Conservation (phyloP, 768 basidiomycete species). For the Auriscalpium vulgare region DNA sequence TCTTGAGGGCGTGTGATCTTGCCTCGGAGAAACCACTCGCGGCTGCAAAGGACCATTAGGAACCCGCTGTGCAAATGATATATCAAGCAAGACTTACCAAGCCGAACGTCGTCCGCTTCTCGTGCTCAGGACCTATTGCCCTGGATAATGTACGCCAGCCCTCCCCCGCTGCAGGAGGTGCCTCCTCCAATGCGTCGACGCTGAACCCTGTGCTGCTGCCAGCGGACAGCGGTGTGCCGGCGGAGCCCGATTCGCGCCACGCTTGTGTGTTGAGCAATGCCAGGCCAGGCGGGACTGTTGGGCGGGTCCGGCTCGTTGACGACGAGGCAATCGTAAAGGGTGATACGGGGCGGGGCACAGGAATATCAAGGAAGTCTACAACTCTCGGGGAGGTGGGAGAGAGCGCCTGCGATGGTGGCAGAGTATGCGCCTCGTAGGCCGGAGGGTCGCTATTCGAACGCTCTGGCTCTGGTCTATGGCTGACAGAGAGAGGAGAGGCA, state of each 20-base stretch:
- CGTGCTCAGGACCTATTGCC: constrained; percentile 21
- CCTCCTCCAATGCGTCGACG: constrained; percentile 62
- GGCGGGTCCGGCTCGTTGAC: neutral
- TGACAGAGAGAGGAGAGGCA: constrained; percentile 10
- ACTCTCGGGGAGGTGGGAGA: constrained; percentile 15
- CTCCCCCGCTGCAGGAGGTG: constrained; percentile 52
- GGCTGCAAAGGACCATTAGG: constrained; percentile 15
- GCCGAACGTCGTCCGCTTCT: constrained; percentile 54
- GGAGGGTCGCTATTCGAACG: constrained; percentile 1
- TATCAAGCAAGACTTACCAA: constrained; percentile 32
- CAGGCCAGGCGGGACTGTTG: constrained; percentile 32
- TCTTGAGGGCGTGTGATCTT: constrained; percentile 42
- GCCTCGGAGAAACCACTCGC: constrained; percentile 37
- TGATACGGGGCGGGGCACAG: constrained; percentile 49
- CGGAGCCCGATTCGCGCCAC: constrained; percentile 27
- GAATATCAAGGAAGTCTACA: constrained; percentile 45
- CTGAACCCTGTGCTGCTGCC: constrained; percentile 25
- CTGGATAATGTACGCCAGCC: constrained; percentile 53
- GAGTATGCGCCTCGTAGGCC: constrained; percentile 7
- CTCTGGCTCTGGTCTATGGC: neutral
- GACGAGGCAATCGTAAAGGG: constrained; percentile 40
- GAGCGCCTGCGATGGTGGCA: neutral
- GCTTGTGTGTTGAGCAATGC: constrained; percentile 20
- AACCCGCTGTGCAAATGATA: neutral
- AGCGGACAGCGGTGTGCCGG: neutral